A percentile compares a stretch with the other conserved stretches of the same genome.
Evolutionary conservation across 306 rosid species (phyloP).

Genomic region (Trifolium subterraneum): DNA sequence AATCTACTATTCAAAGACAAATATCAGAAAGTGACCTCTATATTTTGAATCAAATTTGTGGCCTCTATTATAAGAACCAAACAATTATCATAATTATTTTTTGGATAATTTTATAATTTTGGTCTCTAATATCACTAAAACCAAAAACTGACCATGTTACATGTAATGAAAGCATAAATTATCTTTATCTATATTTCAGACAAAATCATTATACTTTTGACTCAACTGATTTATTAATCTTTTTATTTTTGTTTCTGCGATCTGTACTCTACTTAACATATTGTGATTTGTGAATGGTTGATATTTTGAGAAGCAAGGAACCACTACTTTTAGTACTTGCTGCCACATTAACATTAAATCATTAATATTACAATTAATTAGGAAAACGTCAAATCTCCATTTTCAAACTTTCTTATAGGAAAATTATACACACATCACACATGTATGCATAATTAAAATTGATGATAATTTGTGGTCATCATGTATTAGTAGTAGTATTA

Average conservation of each 20-base stretch:
- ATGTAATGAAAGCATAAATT: too few species aligned
- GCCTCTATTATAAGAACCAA: too few species aligned
- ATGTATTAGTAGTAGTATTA: neutral
- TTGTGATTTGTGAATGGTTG: neutral
- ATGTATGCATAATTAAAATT: neutral
- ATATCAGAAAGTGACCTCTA: too few species aligned
- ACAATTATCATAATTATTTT: too few species aligned
- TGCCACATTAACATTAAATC: constrained; percentile 14
- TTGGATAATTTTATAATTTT: too few species aligned
- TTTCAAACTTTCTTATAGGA: constrained; percentile 3
- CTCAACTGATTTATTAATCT: neutral
- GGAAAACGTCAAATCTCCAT: constrained; percentile 29
- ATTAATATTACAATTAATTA: constrained; percentile 18
- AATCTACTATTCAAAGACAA: too few species aligned
- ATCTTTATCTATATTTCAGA: neutral
- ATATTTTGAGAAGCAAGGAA: neutral
- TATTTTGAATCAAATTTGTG: too few species aligned
- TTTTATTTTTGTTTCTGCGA: neutral
- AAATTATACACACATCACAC: constrained; percentile 10
- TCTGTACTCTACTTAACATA: neutral
- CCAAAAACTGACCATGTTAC: too few species aligned
- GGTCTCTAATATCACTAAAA: too few species aligned
- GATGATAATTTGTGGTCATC: constrained; percentile 39
- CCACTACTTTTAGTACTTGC: constrained; percentile 17
- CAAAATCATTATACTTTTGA: constrained; percentile 4